Conservation (phyloP, 331 rosid genomes). For the Spiraea crenata region DNA sequence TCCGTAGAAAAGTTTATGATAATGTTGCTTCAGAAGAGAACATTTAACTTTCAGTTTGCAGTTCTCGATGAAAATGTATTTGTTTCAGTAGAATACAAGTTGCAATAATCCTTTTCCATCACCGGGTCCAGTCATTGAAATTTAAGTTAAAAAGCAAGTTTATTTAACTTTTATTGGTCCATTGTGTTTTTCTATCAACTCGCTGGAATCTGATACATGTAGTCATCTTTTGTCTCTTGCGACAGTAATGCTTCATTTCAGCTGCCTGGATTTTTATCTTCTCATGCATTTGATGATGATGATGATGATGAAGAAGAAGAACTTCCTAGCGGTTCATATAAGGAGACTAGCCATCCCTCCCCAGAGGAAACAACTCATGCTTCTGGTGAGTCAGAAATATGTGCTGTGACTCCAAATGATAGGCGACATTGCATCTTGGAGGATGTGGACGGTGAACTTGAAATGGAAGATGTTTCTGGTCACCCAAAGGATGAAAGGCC, state of each 20-base stretch:
- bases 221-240: conserved; percentile 29
- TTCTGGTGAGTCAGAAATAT: conserved; percentile 69
- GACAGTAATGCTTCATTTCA: conserved; percentile 97
- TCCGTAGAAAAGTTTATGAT: neutral
- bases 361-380: conserved; percentile 41
- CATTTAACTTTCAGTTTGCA: too few species aligned
- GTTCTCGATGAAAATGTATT: too few species aligned
- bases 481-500: conserved; percentile 75
- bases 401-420: conserved; percentile 74
- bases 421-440: conserved; percentile 94
- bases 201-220: conserved; percentile 25
- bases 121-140: neutral
- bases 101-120: neutral
- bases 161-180: neutral
- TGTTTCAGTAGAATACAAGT: neutral
- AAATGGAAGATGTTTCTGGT: conserved; percentile 99
- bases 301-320: conserved; percentile 70
- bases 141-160: neutral
- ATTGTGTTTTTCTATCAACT: conserved; percentile 1
- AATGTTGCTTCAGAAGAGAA: neutral
- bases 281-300: conserved; percentile 73
- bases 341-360: conserved; percentile 53
- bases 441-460: conserved; percentile 96
- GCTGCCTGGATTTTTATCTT: conserved; percentile 82
- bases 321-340: conserved; percentile 46